phyloP scores from a whole-genome alignment of 75 land plant genomes.

The Adiantum capillusveneris region DNA sequence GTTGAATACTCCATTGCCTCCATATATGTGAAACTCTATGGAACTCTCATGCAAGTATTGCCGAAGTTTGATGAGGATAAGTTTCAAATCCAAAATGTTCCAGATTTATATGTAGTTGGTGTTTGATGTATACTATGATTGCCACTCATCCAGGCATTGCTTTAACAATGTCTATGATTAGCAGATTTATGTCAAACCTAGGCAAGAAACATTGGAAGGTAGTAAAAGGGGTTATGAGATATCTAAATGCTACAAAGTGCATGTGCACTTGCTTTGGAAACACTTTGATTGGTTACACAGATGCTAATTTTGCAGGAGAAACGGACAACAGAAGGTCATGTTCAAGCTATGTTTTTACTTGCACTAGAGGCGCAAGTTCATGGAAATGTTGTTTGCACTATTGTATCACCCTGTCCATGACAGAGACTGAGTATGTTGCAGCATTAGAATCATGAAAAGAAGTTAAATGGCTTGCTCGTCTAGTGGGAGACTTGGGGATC shows the following conservation, averaged over 20 bases:
- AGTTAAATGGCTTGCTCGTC: not conserved
- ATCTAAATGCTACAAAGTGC: constrained; percentile 1
- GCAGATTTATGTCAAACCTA: constrained; percentile 1
- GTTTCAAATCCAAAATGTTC: too few species aligned
- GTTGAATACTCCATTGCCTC: too few species aligned
- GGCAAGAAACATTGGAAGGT: constrained; percentile 3
- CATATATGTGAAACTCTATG: too few species aligned
- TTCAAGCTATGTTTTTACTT: constrained; percentile 1
- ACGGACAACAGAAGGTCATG: constrained; percentile 6
- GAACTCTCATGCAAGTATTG: too few species aligned
- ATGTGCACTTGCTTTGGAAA: not conserved
- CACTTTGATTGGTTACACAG: not conserved
- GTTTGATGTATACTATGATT: too few species aligned
- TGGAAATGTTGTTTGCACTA: not conserved
- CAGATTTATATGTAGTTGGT: too few species aligned
- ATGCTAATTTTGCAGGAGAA: constrained; percentile 1
- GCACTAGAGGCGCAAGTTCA: not conserved
- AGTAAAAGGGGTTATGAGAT: constrained; percentile 1
- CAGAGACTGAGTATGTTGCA: constrained; percentile 1
- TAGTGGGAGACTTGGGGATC: constrained; percentile 1
- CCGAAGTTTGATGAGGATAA: too few species aligned
- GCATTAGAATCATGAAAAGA: not conserved
- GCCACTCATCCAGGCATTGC: not conserved
- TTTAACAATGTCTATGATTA: not conserved
- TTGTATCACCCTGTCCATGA: not conserved